Percentiles rank a stretch among this genome's conserved stretches.
Conservation (phyloP, 2,329 filamentous ascomycete genomes). For the Monosporascus sp. region DNA sequence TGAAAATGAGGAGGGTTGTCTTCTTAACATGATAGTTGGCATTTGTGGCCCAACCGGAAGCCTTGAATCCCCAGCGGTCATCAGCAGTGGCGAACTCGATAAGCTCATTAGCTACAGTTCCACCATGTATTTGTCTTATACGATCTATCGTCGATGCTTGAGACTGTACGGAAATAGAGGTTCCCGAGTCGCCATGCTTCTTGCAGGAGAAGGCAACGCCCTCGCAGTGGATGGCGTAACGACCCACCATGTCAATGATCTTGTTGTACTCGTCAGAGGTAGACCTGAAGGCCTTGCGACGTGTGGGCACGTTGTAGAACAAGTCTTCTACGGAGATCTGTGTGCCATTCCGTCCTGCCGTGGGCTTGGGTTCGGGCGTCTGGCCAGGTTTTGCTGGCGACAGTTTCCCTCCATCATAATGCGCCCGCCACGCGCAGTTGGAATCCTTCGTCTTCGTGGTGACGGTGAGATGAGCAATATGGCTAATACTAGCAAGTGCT, state of each 20-base stretch:
- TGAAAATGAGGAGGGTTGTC: conserved; percentile 83
- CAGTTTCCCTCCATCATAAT: conserved; percentile 79
- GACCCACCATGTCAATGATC: conserved; percentile 89
- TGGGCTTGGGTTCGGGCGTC: conserved; percentile 76
- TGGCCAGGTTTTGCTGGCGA: conserved; percentile 83
- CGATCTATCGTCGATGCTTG: conserved; percentile 70
- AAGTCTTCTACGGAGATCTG: conserved; percentile 96
- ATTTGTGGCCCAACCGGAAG: conserved; percentile 77
- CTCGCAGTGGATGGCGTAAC: conserved; percentile 86
- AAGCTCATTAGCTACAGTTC: conserved; percentile 79
- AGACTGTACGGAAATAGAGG: conserved; percentile 73
- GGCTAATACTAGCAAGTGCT: conserved; percentile 93
- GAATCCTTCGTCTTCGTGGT: conserved; percentile 91
- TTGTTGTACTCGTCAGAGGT: conserved; percentile 94
- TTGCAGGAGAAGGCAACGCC: conserved; percentile 96
- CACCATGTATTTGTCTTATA: conserved; percentile 86
- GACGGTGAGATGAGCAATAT: conserved; percentile 92
- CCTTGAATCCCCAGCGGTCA: conserved; percentile 76
- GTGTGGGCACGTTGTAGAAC: conserved; percentile 92
- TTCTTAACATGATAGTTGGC: conserved; percentile 93
- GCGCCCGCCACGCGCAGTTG: conserved; percentile 81
- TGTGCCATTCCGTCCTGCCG: conserved; percentile 81
- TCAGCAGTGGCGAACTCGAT: conserved; percentile 70
- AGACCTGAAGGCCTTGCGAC: conserved; percentile 84
- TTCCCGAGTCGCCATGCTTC: conserved; percentile 83